Evolutionary conservation across 768 basidiomycete genomes (phyloP).

Genomic region (Lactarius hatsudake): DNA sequence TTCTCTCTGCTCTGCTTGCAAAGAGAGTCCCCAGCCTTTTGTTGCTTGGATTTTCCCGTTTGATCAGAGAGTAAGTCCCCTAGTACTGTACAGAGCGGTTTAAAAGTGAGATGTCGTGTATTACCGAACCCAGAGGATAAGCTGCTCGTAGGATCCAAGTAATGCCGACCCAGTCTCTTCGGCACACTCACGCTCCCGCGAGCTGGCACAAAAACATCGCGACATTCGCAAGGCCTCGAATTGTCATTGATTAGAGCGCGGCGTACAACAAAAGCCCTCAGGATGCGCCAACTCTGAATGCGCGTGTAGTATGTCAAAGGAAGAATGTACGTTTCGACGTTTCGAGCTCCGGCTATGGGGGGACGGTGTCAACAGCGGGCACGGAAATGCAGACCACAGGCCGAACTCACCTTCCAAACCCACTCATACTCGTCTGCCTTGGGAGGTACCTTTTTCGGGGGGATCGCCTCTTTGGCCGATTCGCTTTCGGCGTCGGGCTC

Average conservation of each 20-base stretch:
- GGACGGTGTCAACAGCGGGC: constrained; percentile 19
- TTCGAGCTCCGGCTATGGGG: constrained; percentile 82
- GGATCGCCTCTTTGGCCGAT: constrained; percentile 21
- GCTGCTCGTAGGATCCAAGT: too few species aligned
- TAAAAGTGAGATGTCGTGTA: too few species aligned
- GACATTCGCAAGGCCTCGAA: not conserved
- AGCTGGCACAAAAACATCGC: not conserved
- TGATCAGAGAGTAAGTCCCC: too few species aligned
- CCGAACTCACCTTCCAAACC: constrained; percentile 78
- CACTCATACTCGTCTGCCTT: constrained; percentile 79
- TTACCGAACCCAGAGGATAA: too few species aligned
- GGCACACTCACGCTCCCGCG: not conserved
- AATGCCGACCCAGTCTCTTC: not conserved
- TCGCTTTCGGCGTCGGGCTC: constrained; percentile 27
- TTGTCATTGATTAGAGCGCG: not conserved
- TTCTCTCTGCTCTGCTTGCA: too few species aligned
- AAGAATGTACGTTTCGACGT: constrained; percentile 89
- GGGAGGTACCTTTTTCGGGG: constrained; percentile 46
- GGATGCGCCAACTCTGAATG: not conserved
- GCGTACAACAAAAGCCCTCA: not conserved
- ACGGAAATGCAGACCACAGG: not conserved
- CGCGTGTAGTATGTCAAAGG: constrained; percentile 42
- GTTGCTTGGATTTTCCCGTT: too few species aligned
- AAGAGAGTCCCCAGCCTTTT: too few species aligned
- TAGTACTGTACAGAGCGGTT: too few species aligned